Base-by-base conservation (phyloP, 371 early-diverging fungal species). In the Coemansia sp. region DNA sequence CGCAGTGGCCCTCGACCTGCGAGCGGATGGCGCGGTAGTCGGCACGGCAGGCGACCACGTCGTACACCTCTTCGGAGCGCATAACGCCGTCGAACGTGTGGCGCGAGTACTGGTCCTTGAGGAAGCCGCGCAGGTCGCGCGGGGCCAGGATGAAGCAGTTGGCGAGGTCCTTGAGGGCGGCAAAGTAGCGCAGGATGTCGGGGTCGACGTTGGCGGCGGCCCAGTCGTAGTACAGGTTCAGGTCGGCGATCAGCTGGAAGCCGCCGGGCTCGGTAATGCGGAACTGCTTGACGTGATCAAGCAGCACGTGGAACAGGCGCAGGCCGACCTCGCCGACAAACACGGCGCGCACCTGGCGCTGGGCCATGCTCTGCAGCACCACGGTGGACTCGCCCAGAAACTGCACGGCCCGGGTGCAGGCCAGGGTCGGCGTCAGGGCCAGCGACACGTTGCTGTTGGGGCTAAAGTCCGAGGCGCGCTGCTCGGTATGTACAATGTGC, bases 81-180 rank as follows among this genome's bases (percentile, higher is more conserved):
- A 96, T 81, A 9, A 90, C 82, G 6, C 93, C 94, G 62, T 92
- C 88, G 61, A 89, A 97, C 36, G 93, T 84, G 32, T 83, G 84
- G 5, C 78, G 55, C n/a, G 69, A 70, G 38, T 80, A 81, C 62
- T 87, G 77, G 72, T 95, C 96, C 68, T 93, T 91, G 49, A 96
- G 85, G 58, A 97, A 79, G 36, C 83, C 87, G 56, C 89, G 83
- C 68, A 97, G 81, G 75, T 94, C 94, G 11, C 81, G 80, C 5
- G 93, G 87, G 8, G 92, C 88, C 50, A 95, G 88, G 55, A 97
- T 88, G 64, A 88, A 97, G 44, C 96, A 81, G 66, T 95, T 94
- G 31, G 93, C 94, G 7, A 97, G 79, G 48, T 94, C 94, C 80
- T 95, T 95, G 43, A 97, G 80, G 0, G 93, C 95, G 6, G 84